phyloP scores from a whole-genome alignment of 768 basidiomycete species.

The Cystobasidium onofrii region DNA sequence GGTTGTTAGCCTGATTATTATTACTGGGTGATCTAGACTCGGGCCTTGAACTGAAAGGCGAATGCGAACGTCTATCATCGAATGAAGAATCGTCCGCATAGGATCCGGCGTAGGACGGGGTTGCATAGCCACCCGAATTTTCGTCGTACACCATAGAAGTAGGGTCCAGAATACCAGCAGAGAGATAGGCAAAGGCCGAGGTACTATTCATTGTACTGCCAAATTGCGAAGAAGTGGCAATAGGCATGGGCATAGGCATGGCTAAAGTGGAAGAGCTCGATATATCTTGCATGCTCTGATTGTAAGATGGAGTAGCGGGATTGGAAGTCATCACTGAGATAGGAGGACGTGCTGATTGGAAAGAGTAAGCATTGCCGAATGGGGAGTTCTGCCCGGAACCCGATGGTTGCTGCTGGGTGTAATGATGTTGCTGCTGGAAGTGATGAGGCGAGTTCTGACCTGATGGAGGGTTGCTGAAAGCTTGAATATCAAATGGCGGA shows the following conservation, averaged over 20 bases:
- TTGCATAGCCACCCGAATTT: slow-evolving; percentile 23
- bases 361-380: neutral
- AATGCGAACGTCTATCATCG: slow-evolving; percentile 20
- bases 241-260: neutral
- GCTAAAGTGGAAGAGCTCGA: neutral
- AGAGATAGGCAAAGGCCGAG: slow-evolving; percentile 9
- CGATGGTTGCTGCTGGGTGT: neutral
- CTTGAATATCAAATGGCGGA: neutral
- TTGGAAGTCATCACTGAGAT: neutral
- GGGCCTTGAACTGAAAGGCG: neutral
- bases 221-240: neutral
- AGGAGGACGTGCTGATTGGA: neutral
- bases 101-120: slow-evolving; percentile 26
- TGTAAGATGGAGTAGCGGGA: neutral
- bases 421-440: neutral
- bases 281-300: neutral
- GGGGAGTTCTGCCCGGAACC: neutral
- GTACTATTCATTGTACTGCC: neutral
- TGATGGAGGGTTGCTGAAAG: slow-evolving; percentile 1
- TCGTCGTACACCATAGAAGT: slow-evolving; percentile 28
- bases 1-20: neutral
- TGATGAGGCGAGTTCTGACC: neutral
- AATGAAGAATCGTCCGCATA: slow-evolving; percentile 29
- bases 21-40: neutral
- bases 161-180: slow-evolving; percentile 5